Evolutionary conservation across 2,329 filamentous ascomycete genomes (phyloP), one percentile per base, ranked within the genome.

Genomic region (Cordyceps cicadae): DNA sequence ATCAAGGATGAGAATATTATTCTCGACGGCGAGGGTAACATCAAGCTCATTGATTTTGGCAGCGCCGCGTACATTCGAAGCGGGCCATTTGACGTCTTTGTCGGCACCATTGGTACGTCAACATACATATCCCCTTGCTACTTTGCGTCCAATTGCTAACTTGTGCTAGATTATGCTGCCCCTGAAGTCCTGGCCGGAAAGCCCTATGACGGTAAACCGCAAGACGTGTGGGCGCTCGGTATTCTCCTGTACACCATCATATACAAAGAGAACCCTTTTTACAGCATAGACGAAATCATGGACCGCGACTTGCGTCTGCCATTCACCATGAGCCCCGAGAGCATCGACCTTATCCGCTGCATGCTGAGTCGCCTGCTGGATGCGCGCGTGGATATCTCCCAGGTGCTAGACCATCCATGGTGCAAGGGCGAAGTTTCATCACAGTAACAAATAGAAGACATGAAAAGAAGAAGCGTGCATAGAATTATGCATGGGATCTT

Each of bases 1-100:
- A 97, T 99, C 81, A 99, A 99, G 73, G 94, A 99, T 69, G 94
- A 99, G 76, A 99, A 99, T 67, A 90, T 99, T 34, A 89, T 99
- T 60, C 79, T 99, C 17, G 94, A 99, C 70, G 93, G 94, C 41
- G 92, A 97, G 71, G 92, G 93, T 29, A 87, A 89, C 67, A 96
- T 99, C 75, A 97, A 97, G 76, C 80, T 99, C 69, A 97, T 97
- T 67, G 94, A 99, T 74, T 99, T 99, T 75, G 94, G 94, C 63
- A 97, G 92, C 71, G 94, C 94, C 62, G 92, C 94, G 64, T 99
- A 99, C 72, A 96, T 97, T 79, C 97, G 96, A 77, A 97, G 89
- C 72, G 94, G 94, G 15, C 94, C 94, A 51, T 99, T 99, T 79
- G 92, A 97, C 72, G 94, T 99, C 15, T 99, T 99, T 76, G 94